Evolutionary conservation across 306 rosid genomes (phyloP).

Genomic region (Ormosia emarginata): DNA sequence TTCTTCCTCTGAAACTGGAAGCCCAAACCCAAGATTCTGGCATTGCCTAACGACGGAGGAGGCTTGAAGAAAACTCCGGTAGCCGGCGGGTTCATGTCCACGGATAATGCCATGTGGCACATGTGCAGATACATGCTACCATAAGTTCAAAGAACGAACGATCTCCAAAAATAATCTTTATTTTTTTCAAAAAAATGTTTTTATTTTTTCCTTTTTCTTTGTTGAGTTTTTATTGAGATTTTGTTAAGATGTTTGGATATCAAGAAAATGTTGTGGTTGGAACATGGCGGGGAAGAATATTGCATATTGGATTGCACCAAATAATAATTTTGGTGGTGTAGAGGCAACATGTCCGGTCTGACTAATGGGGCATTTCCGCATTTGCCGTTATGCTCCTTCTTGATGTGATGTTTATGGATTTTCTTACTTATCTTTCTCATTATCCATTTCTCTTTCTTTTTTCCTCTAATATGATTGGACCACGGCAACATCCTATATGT

Average conservation of each 20-base stretch:
- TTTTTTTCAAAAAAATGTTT: too few species aligned
- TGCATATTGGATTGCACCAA: slow-evolving; percentile 9
- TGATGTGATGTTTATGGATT: slow-evolving; percentile 23
- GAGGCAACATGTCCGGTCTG: not conserved
- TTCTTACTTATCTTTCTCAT: not conserved
- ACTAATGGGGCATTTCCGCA: not conserved
- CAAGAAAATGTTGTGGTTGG: slow-evolving; percentile 39
- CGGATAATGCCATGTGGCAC: slow-evolving; percentile 58
- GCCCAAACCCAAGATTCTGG: slow-evolving; percentile 36
- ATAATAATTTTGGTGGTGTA: slow-evolving; percentile 27
- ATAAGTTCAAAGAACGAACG: not conserved
- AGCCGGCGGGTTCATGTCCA: slow-evolving; percentile 42
- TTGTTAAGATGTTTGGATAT: slow-evolving; percentile 18
- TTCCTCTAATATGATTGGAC: slow-evolving; percentile 4
- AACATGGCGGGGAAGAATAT: not conserved
- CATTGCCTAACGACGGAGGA: slow-evolving; percentile 31
- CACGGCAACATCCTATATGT: not conserved
- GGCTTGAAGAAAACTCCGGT: slow-evolving; percentile 31
- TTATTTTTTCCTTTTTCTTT: not conserved
- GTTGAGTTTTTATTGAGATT: not conserved
- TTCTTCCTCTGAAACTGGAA: slow-evolving; percentile 44
- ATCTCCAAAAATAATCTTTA: not conserved
- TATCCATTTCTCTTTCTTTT: slow-evolving; percentile 1
- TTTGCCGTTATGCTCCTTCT: not conserved
- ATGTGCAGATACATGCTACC: slow-evolving; percentile 59